Evolutionary conservation across 2,329 filamentous ascomycete species (phyloP), one percentile per base, ranked within the genome.

Genomic region (Stagonosporopsis chrysanthemi): DNA sequence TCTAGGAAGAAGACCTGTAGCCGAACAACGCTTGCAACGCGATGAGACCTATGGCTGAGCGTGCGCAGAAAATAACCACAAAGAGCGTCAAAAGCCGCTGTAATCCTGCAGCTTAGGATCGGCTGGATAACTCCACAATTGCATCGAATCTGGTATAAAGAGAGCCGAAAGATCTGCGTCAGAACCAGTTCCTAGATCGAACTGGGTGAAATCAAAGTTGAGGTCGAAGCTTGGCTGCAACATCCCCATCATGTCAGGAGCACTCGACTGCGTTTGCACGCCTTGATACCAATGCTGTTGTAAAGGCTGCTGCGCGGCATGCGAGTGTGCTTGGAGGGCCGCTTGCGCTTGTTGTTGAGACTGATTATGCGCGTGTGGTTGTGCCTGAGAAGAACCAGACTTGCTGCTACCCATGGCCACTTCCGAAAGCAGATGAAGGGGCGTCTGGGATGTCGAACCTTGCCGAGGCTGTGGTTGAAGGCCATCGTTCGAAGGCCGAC

Each of bases 341-440:
- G 66, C 66, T 46, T 70, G 67, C 8, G 67, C 63, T 49, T 68
- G 64, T 45, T 69, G 69, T 24, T 68, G 69, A 12, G 59, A 44
- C 31, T 53, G 44, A 43, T 42, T 31, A 39, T 58, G 56, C 33
- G 54, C 41, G 52, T 58, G 55, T 29, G 60, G 29, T 22, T 56
- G 51, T 5, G 52, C n/a, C 42, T 61, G 48, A 1, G 54, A 35
- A 6, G 62, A 14, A 49, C 52, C 29, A n/a, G 58, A 60, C 47
- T 62, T 70, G 48, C 68, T 73, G 58, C 67, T 74, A 8, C 72
- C 68, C 72, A 75, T 75, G 8, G 76, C 76, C n/a, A 76, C 76
- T 63, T 78, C 75, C 4, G 75, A 77, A 8, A 77, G 66, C 23
- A 77, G 67, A 51, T 76, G 75, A 6, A 77, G 67, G 7, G 74